Conservation (phyloP, 108 stramenopile genomes). For the Skeletonema potamos region DNA sequence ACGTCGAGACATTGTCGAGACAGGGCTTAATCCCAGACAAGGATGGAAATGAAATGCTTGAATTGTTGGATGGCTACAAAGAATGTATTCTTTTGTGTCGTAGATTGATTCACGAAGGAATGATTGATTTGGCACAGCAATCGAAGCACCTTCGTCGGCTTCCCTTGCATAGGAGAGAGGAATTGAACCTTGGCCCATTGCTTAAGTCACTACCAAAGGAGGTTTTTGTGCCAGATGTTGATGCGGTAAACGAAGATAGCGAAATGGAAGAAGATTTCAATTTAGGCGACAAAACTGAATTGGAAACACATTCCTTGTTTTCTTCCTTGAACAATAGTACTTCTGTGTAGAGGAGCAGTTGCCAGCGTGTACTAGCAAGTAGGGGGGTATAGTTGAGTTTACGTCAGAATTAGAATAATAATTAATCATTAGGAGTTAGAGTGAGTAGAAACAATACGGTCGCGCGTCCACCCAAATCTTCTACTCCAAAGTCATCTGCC, state of each 20-base stretch:
- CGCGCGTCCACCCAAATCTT: background rate
- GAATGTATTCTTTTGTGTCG: background rate
- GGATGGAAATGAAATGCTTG: conserved; percentile 12
- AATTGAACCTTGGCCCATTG: background rate
- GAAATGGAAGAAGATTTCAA: background rate
- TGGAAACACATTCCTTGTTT: background rate
- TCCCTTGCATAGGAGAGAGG: background rate
- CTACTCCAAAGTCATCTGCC: conserved; percentile 19
- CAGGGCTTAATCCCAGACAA: conserved; percentile 22
- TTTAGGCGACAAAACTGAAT: background rate
- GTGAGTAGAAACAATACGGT: too few species aligned
- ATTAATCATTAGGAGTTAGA: too few species aligned
- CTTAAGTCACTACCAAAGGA: background rate
- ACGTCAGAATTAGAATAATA: too few species aligned
- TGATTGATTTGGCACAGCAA: background rate
- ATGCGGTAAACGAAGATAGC: background rate
- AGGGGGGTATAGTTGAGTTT: too few species aligned
- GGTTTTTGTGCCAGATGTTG: background rate
- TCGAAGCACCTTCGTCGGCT: background rate
- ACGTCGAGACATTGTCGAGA: conserved; percentile 40
- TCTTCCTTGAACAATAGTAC: background rate
- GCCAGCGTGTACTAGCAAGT: too few species aligned
- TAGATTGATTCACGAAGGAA: background rate
- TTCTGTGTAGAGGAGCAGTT: background rate
- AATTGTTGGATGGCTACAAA: conserved; percentile 4